Base-by-base conservation (phyloP, 176 grass and related monocot genomes). In the Hyparrhenia diplandra region DNA sequence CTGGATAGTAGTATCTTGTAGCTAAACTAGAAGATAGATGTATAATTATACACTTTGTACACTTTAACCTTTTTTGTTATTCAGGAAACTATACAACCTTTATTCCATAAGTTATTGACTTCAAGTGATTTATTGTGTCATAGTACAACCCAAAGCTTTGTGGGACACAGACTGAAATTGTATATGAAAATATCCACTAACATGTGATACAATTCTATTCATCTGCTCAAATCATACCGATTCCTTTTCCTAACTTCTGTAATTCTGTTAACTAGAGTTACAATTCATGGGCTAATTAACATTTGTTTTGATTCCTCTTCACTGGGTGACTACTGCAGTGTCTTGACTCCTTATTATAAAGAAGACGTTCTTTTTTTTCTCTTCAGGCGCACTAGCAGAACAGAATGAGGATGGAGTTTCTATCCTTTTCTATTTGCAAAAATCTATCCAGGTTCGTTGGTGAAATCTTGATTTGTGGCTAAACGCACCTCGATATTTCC, bases 401-500 rank as follows among this genome's bases (percentile, higher is more conserved):
- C 77, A 87, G 81, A 98, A 98, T 21, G 95, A 98, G 80, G 95
- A 98, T 76, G 95, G 95, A 41, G 92, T 98, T 89, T 98, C 95
- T 74, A 93, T 98, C 51, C 92, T 98, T 80, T 98, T 98, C 68
- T 98, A 98, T 82, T 69, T 98, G 67, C 95, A 98, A 79, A 98
- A 85, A 98, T 98, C 78, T 98, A 94, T 57, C 95, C 95, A 78
- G 95, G 95, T 94, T 82, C 32, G 69, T 47, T 47, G n/a, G 17
- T 46, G 25, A 67, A 74, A 25, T 67, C 12, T 77, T 65, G n/a
- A 78, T 68, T 51, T 54, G 14, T 40, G 10, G 16, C 59, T 84
- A 8, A 3, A 57, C 1, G 35, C 17, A 0, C 23, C 24, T 35
- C 40, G 69, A 77, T 73, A 55, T 40, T 77, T 75, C 69, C 43